Evolutionary conservation across 1,284 basidiomycete species (phyloP).

Genomic region (Cutaneotrichosporon cyanovorans): DNA sequence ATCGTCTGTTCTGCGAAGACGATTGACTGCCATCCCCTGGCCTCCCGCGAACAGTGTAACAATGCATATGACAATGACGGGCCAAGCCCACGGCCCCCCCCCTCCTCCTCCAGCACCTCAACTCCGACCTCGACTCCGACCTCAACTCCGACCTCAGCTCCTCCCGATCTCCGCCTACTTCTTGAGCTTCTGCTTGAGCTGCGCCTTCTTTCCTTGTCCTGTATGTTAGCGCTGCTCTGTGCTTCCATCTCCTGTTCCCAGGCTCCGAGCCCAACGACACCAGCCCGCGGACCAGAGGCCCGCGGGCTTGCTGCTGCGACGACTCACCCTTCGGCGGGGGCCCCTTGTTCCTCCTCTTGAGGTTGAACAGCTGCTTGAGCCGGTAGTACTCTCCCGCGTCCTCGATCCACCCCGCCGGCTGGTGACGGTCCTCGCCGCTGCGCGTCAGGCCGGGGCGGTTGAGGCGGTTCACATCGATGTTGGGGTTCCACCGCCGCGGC

Average conservation of each 20-base stretch:
- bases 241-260: neutral
- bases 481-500: no score
- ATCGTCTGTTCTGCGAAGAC: no score
- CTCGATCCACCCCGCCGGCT: no score
- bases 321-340: slow-evolving; percentile 44
- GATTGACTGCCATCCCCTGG: no score
- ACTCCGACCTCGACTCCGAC: no score
- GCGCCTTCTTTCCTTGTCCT: slow-evolving; percentile 13
- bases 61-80: no score
- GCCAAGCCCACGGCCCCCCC: no score
- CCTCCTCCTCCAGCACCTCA: no score
- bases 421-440: slow-evolving; percentile 24
- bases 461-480: no score
- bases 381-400: no score
- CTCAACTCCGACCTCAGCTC: neutral
- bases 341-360: slow-evolving; percentile 1
- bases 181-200: slow-evolving; percentile 14
- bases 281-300: neutral
- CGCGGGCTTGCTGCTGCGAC: neutral
- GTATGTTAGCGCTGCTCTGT: neutral
- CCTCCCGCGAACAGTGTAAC: no score
- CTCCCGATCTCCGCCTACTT: slow-evolving; percentile 3
- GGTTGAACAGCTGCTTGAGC: no score
- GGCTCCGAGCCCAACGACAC: neutral
- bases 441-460: slow-evolving; percentile 27